Percentiles rank a stretch among this genome's conserved stretches.
Conservation (phyloP, 164 flowering plant genomes). For the Protea cynaroides region DNA sequence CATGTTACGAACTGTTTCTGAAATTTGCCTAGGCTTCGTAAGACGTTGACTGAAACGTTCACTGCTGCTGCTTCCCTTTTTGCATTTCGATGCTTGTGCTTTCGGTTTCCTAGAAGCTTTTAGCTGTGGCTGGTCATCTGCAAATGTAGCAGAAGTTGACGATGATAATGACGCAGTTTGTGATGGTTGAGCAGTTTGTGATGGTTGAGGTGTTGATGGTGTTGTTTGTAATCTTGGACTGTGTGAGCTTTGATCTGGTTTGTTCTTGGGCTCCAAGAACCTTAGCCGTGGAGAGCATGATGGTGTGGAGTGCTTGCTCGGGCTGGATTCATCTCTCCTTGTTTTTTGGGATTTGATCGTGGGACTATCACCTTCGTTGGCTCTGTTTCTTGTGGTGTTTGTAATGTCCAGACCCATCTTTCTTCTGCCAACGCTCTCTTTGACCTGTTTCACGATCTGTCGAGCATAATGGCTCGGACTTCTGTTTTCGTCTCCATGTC, state of each 20-base stretch:
- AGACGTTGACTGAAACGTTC: conserved; percentile 23
- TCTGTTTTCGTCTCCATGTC: conserved; percentile 19
- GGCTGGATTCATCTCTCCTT: conserved; percentile 15
- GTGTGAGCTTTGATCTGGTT: conserved; percentile 14
- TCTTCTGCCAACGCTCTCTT: conserved; percentile 52
- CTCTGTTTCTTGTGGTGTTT: conserved; percentile 31
- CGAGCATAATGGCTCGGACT: conserved; percentile 58
- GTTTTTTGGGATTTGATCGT: conserved; percentile 13
- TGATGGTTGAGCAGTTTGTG: no score
- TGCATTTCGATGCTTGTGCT: conserved; percentile 16
- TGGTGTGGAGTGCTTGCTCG: conserved; percentile 20
- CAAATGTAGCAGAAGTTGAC: neutral
- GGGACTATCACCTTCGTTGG: conserved; percentile 20
- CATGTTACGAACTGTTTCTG: conserved; percentile 9
- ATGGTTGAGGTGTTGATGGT: neutral
- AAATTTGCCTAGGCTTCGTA: conserved; percentile 19
- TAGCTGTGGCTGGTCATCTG: neutral
- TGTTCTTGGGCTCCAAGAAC: conserved; percentile 27
- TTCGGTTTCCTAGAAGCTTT: neutral
- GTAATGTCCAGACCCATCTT: conserved; percentile 59
- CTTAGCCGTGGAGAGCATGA: conserved; percentile 41
- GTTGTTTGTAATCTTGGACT: conserved; percentile 9
- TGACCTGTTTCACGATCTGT: conserved; percentile 72
- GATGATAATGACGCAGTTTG: neutral
- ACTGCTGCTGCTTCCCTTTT: conserved; percentile 19